phyloP scores from a whole-genome alignment of 352 stramenopile genomes.

The Pythium inflatum region DNA sequence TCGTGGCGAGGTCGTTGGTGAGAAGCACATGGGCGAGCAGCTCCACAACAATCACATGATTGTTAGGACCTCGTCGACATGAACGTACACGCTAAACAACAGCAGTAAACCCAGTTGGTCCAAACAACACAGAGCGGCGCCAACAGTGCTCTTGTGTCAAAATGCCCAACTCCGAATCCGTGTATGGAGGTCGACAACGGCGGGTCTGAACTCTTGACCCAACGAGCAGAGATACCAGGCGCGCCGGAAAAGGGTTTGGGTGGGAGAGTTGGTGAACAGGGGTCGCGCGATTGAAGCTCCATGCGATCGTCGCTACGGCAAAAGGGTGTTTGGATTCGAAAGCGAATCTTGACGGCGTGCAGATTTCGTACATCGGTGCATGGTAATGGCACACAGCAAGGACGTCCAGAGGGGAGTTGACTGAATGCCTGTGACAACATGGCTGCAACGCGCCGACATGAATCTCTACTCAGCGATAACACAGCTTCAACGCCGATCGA shows the following conservation, averaged over 20 bases:
- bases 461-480: conserved; percentile 5
- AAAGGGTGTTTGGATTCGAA: conserved; percentile 21
- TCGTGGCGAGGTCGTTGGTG: too few relatives aligned
- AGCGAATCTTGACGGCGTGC: conserved; percentile 18
- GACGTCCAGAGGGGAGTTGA: neutral
- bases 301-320: conserved; percentile 9
- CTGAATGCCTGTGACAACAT: conserved; percentile 14
- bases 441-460: neutral
- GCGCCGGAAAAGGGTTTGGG: neutral
- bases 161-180: too few relatives aligned
- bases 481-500: neutral
- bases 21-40: too few relatives aligned
- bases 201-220: too few relatives aligned
- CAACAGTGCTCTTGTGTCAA: too few relatives aligned
- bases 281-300: conserved; percentile 22
- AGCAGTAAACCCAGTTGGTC: too few relatives aligned
- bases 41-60: too few relatives aligned
- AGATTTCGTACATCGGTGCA: neutral
- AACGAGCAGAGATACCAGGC: neutral
- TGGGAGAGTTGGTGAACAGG: neutral
- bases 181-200: too few relatives aligned
- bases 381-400: neutral
- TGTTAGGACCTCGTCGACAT: too few relatives aligned
- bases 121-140: too few relatives aligned
- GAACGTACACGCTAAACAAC: too few relatives aligned